phyloP scores from a whole-genome alignment of 2,329 filamentous ascomycete genomes.

The Aspergillus aculeatinus region DNA sequence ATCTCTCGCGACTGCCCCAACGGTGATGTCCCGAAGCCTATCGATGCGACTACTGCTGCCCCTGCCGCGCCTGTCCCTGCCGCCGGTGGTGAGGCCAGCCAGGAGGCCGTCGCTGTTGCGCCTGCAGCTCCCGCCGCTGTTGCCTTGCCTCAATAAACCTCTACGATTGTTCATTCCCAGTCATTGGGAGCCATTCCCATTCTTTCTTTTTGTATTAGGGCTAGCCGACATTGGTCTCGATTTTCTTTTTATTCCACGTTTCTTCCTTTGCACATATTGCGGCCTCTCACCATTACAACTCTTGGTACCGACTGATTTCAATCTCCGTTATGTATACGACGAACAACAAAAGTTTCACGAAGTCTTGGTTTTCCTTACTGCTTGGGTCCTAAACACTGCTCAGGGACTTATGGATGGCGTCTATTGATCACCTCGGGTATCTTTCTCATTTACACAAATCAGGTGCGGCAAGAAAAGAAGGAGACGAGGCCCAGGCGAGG shows the following conservation, averaged over 20 bases:
- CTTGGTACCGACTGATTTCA: conserved; percentile 28
- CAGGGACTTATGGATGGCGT: conserved; percentile 45
- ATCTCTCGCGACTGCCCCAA: conserved; percentile 94
- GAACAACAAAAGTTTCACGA: conserved; percentile 44
- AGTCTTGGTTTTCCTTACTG: conserved; percentile 34
- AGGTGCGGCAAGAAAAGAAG: conserved; percentile 36
- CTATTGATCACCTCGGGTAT: conserved; percentile 40
- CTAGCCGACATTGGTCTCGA: conserved; percentile 27
- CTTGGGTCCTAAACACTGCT: conserved; percentile 35
- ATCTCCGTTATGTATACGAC: conserved; percentile 44
- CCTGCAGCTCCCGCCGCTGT: conserved; percentile 45
- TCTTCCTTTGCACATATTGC: conserved; percentile 44
- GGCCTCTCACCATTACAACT: conserved; percentile 28
- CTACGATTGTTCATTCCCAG: conserved; percentile 17
- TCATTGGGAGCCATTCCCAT: conserved; percentile 21
- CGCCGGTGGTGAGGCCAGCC: conserved; percentile 42
- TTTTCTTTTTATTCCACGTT: conserved; percentile 26
- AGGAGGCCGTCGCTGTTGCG: conserved; percentile 33
- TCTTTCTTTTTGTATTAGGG: conserved; percentile 31
- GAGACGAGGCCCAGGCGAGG: conserved; percentile 31
- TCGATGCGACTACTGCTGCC: conserved; percentile 34
- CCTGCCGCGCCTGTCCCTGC: conserved; percentile 27
- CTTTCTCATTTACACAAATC: conserved; percentile 33
- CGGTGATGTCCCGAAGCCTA: conserved; percentile 53
- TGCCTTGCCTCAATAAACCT: conserved; percentile 44